Evolutionary conservation across 2,329 filamentous ascomycete genomes (phyloP), one percentile per base, ranked within the genome.

Genomic region (Exophiala calicioides): DNA sequence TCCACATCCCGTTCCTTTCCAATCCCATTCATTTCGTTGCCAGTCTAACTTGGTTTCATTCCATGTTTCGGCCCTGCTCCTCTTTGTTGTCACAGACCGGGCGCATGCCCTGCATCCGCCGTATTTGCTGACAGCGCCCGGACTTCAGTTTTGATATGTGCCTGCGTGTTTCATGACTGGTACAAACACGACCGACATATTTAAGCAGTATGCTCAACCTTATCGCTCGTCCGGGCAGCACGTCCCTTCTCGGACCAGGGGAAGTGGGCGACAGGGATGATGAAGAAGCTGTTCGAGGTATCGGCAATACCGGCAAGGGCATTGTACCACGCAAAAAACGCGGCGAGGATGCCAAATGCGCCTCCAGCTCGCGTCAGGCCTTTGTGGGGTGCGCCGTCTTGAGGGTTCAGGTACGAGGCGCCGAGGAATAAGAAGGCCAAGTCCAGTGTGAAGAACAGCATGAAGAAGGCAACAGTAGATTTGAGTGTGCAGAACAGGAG

Each of bases 181-280:
- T n/a, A n/a, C n/a, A n/a, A n/a, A n/a, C n/a, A n/a, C n/a, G n/a
- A n/a, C n/a, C n/a, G n/a, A 31, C 5, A 18, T 18, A 37, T 37
- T 47, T 53, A 58, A 33, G 50, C 57, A 15, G 47, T 49, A 41
- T 72, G 73, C 29, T 75, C 72, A 44, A 68, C 70, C 74, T 85
- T 75, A 44, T 56, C 75, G 54, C 62, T 60, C 50, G 62, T 65
- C 52, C 83, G 79, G 51, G 65, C 67, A 67, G 82, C 77, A 53
- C 79, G 80, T 42, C 81, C 86, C 71, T 85, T 86, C 61, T 86
- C 85, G 27, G 87, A 91, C 91, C 91, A 96, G 43, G 90, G 91
- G 78, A 96, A 94, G 77, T 95, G 90, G 61, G 86, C 84, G 55
- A 96, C 90, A 40, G 90, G 91, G 53, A 95, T 82, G 68, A 93